These are phyloP conservation scores for Abrus pulchellus DNA, from an alignment of 306 rosid genomes.

Conservation along the genomic window DNA sequence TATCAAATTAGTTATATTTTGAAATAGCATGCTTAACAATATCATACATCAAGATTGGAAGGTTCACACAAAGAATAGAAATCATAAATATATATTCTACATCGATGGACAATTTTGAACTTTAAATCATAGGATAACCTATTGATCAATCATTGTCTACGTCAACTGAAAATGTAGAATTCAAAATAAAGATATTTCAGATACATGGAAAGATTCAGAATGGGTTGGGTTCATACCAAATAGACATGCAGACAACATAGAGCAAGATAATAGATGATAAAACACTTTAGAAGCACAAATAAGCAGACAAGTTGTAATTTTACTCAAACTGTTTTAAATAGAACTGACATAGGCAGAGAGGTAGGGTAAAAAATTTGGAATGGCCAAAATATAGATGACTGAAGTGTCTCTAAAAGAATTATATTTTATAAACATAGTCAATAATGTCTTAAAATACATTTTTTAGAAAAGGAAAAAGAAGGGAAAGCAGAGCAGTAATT, in stretches of 20 bases:
- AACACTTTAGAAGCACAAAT: neutral
- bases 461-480: neutral
- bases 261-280: neutral
- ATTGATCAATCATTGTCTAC: slow-evolving; percentile 22
- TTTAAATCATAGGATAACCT: slow-evolving; percentile 31
- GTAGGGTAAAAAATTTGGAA: slow-evolving; percentile 10
- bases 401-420: neutral
- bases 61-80: slow-evolving; percentile 8
- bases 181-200: slow-evolving; percentile 31
- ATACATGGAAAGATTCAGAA: neutral
- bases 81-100: slow-evolving; percentile 18
- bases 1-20: slow-evolving; percentile 36
- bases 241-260: neutral
- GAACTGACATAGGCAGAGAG: neutral
- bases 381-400: neutral
- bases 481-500: neutral
- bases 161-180: slow-evolving; percentile 28
- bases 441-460: neutral
- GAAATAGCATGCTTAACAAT: slow-evolving; percentile 33
- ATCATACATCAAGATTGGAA: slow-evolving; percentile 33
- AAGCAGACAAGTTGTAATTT: slow-evolving; percentile 27
- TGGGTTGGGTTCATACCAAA: slow-evolving; percentile 19
- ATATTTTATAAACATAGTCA: neutral
- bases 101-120: slow-evolving; percentile 8
- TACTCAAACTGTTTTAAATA: neutral